Base-by-base conservation (phyloP, 768 basidiomycete genomes). In the Galerina sulciceps region DNA sequence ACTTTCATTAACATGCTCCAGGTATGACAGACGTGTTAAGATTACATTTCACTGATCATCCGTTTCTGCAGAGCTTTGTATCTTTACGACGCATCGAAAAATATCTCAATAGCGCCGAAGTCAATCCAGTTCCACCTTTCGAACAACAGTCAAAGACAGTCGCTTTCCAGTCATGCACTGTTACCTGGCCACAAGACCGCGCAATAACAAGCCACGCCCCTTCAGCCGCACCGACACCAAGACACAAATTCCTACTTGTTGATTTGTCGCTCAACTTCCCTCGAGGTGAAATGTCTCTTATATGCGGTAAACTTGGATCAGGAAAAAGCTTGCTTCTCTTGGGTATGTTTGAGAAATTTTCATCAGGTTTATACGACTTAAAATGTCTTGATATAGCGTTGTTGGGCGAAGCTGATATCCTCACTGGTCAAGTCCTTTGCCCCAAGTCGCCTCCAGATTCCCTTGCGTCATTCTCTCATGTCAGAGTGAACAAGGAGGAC, bases 61-160 rank as follows among this genome's bases (percentile, higher is more conserved):
- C 14, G 10, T 42, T 38, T 53, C 48, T 4, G 15, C 44, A 90
- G 89, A 85, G 87, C 54, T 79, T 91, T 45, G 92, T 97, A 14
- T 95, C 93, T 10, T 77, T 95, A 49, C 87, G 90, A 15, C 91
- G 95, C 50, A 95, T 97, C 59, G 94, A 96, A 69, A 94, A 92
- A 66, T 97, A 96, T 71, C 82, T 97, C 22, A 76, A 84, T 47
- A 81, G 84, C 9, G 82, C 84, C 1, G 95, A 98, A 73, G 86
- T 97, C 14, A 56, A 53, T 11, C 49, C 50, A n/a, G 50, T 56
- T 11, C 42, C 53, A 37, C 59, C 59, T 26, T 53, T 60, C 10
- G 53, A 41, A 10, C 59, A 60, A 70, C 80, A 1, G 71, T 79
- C 1, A 86, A 91, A 79, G 81, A n/a, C 77, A 81, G 50, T 96